Evolutionary conservation across 192 early-diverging fungal genomes (phyloP), one percentile per base, ranked within the genome.

Genomic region (Glomus cerebriforme): DNA sequence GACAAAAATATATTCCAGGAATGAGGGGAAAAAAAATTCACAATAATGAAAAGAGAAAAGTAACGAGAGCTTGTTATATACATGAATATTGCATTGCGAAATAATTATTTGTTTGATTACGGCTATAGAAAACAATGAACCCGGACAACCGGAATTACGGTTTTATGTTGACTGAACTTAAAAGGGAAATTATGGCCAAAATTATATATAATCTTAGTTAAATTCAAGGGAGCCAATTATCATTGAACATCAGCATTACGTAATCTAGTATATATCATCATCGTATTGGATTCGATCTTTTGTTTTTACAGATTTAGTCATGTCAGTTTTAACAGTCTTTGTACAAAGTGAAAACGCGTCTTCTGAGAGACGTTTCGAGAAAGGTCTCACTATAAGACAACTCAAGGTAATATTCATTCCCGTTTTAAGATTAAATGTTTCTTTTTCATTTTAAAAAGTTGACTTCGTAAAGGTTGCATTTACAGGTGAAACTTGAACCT

Each of bases 291-390:
- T 19, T 54, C 47, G 47, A 66, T 22, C n/a, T 65, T 27, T 66
- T 7, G 6, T 66, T 34, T 66, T 9, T 66, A 29, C 17, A 27
- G 7, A 15, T 32, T 22, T 7, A 35, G 29, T 22, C 24, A 91
- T 88, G 89, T 89, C 96, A 6, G 92, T 97, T n/a, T 92, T 99
- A 54, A 99, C 92, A 13, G 81, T 99, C 59, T 96, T 96, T 84
- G 93, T 99, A 19, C 90, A 92, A 43, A 93, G 91, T 79, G 91
- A 95, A 47, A 92, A 90, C 75, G 87, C 92, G 73, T 86, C 88
- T 70, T 94, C 95, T 15, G 97, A 99, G 87, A 87, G 96, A 67
- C 89, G 97, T 3, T 94, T 99, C 73, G 93, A 94, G 73, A 93
- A 91, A 78, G 84, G 85, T 15, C 73, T 91, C 24, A 90, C 90